These are phyloP conservation scores for Chrysophaeum taylorii DNA, from an alignment of 352 stramenopile species.

Conservation along the genomic window DNA sequence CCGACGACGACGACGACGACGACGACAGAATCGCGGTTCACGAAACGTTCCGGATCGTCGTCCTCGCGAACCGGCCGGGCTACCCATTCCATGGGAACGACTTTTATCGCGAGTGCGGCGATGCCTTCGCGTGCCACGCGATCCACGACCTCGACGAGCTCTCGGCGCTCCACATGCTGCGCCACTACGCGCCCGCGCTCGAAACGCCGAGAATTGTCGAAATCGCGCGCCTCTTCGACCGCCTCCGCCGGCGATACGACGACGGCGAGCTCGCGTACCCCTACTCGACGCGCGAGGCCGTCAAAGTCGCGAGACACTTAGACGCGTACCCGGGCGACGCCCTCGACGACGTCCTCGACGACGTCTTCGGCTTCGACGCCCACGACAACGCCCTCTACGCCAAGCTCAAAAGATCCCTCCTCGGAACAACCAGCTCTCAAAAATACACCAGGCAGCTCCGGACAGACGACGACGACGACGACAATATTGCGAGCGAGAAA, in stretches of 20 bases:
- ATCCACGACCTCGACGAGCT: conserved; percentile 77
- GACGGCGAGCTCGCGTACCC: conserved; percentile 80
- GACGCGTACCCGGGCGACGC: conserved; percentile 79
- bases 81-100: conserved; percentile 93
- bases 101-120: conserved; percentile 80
- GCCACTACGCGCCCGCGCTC: conserved; percentile 73
- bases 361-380: conserved; percentile 85
- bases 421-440: conserved; percentile 36
- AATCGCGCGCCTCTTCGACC: conserved; percentile 68
- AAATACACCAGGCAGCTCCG: conserved; percentile 16
- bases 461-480: conserved; percentile 8
- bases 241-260: conserved; percentile 72
- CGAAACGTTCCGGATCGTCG: conserved; percentile 78
- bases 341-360: conserved; percentile 68
- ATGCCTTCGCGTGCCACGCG: conserved; percentile 78
- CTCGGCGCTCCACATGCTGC: conserved; percentile 72
- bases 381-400: conserved; percentile 35
- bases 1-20: conserved; percentile 5
- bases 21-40: conserved; percentile 46
- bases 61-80: conserved; percentile 80
- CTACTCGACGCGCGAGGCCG: conserved; percentile 82
- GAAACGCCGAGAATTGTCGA: too few relatives aligned
- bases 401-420: conserved; percentile 38
- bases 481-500: neutral
- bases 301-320: conserved; percentile 80